A percentile compares a stretch with the other conserved stretches of the same genome.
Evolutionary conservation across 495 filamentous ascomycete genomes (phyloP).

Genomic region (Aspergillus sparsus): DNA sequence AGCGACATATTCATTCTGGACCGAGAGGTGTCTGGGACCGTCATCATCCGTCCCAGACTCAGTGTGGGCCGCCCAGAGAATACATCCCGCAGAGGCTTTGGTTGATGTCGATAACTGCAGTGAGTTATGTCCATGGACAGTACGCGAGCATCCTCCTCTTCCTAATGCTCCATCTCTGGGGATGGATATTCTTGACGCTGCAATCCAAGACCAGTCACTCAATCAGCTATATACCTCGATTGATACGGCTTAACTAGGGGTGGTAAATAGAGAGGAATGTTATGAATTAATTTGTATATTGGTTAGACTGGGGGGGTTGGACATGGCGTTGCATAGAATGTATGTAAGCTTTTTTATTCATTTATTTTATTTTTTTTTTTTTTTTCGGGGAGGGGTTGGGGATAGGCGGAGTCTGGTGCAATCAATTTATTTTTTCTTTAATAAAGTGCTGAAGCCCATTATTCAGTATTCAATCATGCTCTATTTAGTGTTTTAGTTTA

Average conservation of each 20-base stretch:
- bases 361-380: neutral
- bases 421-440: neutral
- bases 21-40: conserved; percentile 42
- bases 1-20: conserved; percentile 45
- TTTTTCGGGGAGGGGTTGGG: neutral
- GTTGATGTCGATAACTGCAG: conserved; percentile 45
- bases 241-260: conserved; percentile 34
- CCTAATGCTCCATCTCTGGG: conserved; percentile 37
- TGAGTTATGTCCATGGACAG: conserved; percentile 48
- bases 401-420: neutral
- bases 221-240: conserved; percentile 43
- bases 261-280: neutral
- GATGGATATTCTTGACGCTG: conserved; percentile 43
- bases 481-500: too few species aligned
- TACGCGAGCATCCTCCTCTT: conserved; percentile 44
- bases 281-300: conserved; percentile 11
- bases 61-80: conserved; percentile 38
- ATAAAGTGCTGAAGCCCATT: too few species aligned
- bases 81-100: conserved; percentile 42
- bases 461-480: too few species aligned
- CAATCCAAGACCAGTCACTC: conserved; percentile 38
- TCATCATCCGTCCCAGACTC: conserved; percentile 32
- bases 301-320: neutral
- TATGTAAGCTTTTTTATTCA: neutral
- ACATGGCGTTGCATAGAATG: conserved; percentile 5